Base-by-base conservation (phyloP, 2,329 filamentous ascomycete genomes). In the Shiraia sp. region DNA sequence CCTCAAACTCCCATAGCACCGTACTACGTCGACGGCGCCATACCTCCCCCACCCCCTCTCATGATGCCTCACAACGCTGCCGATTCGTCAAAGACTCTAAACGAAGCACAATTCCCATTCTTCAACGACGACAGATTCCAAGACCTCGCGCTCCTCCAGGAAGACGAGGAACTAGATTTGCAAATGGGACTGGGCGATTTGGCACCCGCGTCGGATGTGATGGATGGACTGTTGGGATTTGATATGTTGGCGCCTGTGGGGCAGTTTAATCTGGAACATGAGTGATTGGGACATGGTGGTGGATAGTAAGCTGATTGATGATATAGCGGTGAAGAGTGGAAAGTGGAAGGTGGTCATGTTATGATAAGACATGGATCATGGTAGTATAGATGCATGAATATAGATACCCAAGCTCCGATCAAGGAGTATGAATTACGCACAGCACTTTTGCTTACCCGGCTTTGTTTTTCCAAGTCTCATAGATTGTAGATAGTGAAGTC, bases 1-100 rank as follows among this genome's bases (percentile, higher is more conserved):
- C 63, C 63, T 15, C 58, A 65, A 40, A 66, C 64, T 12, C 64
- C 64, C 1, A n/a, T n/a, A n/a, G 46, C 50, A 30, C 54, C 55
- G 5, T 65, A 62, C 25, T 59, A 55, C 28, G 29, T 31, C 3
- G 49, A 55, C 10, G 42, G 36, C 14, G 30, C 25, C 19, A 42
- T 51, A 30, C 32, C 41, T 5, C 32, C 39, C 24, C 37, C 38
- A 10, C 17, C 17, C 12, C 17, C 15, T 10, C 16, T 17, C 2
- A 29, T 24, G 12, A n/a, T n/a, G n/a, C n/a, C n/a, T n/a, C n/a
- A n/a, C n/a, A n/a, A n/a, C n/a, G n/a, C n/a, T n/a, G n/a, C n/a
- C n/a, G n/a, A n/a, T n/a, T n/a, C n/a, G n/a, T n/a, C 15, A 9
- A 12, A 31, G 3, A 24, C 13, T 16, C 12, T 10, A 19, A 10